Evolutionary conservation across 148 eudicot species (phyloP).

Genomic region (Chenopodium formosanum): DNA sequence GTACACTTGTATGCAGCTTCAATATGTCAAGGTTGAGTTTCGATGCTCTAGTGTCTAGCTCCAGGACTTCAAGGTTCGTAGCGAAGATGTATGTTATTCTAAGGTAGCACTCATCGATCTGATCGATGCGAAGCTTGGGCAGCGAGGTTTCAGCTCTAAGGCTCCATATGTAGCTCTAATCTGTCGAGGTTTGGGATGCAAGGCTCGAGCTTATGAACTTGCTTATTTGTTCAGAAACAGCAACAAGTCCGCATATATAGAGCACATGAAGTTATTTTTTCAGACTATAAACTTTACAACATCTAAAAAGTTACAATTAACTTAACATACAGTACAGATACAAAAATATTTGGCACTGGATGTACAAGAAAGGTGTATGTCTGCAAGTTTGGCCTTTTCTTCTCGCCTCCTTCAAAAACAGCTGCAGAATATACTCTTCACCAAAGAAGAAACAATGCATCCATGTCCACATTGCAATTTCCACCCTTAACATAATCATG

Average conservation of each 20-base stretch:
- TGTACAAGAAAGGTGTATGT: background rate
- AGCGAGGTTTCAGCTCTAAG: no score
- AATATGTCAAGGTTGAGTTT: no score
- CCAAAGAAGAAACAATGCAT: background rate
- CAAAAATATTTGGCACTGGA: background rate
- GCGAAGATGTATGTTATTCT: no score
- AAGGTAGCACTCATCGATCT: no score
- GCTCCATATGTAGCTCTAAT: no score
- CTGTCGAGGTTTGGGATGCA: no score
- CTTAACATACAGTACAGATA: background rate
- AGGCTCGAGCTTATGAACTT: no score
- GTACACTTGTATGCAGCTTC: no score
- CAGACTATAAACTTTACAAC: background rate
- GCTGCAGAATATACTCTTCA: background rate
- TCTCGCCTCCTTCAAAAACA: background rate
- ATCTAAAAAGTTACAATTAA: background rate
- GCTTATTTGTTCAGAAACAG: background rate
- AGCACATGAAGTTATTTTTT: background rate
- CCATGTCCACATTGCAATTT: background rate
- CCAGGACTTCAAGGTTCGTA: no score
- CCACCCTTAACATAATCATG: background rate
- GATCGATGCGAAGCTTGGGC: no score
- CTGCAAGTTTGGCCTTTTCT: constrained; percentile 5
- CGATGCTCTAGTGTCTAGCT: no score
- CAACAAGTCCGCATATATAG: background rate